Conservation (phyloP, 345 rosid species). For the Lumnitzera racemosa region DNA sequence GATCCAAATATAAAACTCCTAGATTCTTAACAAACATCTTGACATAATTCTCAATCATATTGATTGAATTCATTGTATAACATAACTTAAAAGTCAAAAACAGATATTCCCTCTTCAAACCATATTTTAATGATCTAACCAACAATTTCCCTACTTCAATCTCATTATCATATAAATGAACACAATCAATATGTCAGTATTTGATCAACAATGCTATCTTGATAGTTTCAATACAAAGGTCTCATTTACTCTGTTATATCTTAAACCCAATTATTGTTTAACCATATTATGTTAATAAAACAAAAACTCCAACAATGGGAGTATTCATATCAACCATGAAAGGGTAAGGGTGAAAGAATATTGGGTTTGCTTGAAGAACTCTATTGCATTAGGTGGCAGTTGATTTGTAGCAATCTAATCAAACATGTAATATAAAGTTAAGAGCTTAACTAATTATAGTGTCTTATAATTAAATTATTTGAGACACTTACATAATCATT, state of each 20-base stretch:
- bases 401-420: too few relatives aligned
- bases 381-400: too few relatives aligned
- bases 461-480: too few relatives aligned
- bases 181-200: constrained; percentile 59
- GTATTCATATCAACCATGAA: too few relatives aligned
- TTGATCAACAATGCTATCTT: constrained; percentile 47
- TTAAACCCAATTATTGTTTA: constrained; percentile 5
- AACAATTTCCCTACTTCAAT: constrained; percentile 51
- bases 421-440: too few relatives aligned
- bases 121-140: constrained; percentile 31
- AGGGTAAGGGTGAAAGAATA: too few relatives aligned
- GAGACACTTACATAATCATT: too few relatives aligned
- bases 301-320: too few relatives aligned
- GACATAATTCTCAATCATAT: constrained; percentile 61
- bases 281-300: too few relatives aligned
- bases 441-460: too few relatives aligned
- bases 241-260: constrained; percentile 57
- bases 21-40: constrained; percentile 48
- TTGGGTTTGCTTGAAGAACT: too few relatives aligned
- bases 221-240: constrained; percentile 47
- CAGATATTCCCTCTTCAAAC: constrained; percentile 42
- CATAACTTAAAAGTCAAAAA: constrained; percentile 53
- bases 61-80: constrained; percentile 52
- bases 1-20: constrained; percentile 54
- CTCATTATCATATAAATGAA: constrained; percentile 59